Evolutionary conservation across 2,329 filamentous ascomycete genomes (phyloP), one percentile per base, ranked within the genome.

Genomic region (Fonsecaea pedrosoi): DNA sequence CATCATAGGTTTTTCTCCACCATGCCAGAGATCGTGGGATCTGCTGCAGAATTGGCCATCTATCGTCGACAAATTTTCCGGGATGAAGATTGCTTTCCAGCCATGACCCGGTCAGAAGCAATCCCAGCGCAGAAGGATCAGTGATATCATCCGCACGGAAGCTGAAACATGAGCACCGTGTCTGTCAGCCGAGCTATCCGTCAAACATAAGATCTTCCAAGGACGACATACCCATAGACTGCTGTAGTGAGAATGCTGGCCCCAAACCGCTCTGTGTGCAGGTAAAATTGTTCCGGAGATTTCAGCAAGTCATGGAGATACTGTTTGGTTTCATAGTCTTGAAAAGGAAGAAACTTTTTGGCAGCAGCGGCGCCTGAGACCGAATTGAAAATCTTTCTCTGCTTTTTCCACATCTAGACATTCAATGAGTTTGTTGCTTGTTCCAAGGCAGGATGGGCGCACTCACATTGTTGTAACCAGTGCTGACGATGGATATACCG

Each of bases 1-100:
- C 21, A 30, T 57, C 40, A 57, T 62, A 64, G 21, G 18, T 48
- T 25, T 48, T 60, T 9, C 58, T 55, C 58, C 67, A 62, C 54
- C 64, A 64, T 30, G 65, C 48, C 25, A 71, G 59, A 13, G 65
- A 63, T 38, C 21, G 54, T 2, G 69, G 69, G 55, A 71, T 38
- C 8, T 56, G 34, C 30, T 65, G 56, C 7, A 71, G 62, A 18
- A 69, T 53, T 1, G 69, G 68, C 35, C 35, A 38, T 38, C 35
- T 38, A 5, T 38, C 35, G 35, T 38, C 4, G 12, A 38, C 12
- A 12, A 9, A 38, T 38, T 38, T 38, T 38, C 35, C 35, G 35
- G 35, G 35, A 38, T 38, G 35, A 38, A 38, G 35, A 12, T 38
- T 38, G 7, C 2, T 12, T 5, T 38, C 35, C 8, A 38, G 35